Percentiles rank a stretch among this genome's conserved stretches.
These are phyloP conservation scores for Nicotiana tomentosiformis DNA, from an alignment of 257 asterid genomes.

Conservation along the genomic window DNA sequence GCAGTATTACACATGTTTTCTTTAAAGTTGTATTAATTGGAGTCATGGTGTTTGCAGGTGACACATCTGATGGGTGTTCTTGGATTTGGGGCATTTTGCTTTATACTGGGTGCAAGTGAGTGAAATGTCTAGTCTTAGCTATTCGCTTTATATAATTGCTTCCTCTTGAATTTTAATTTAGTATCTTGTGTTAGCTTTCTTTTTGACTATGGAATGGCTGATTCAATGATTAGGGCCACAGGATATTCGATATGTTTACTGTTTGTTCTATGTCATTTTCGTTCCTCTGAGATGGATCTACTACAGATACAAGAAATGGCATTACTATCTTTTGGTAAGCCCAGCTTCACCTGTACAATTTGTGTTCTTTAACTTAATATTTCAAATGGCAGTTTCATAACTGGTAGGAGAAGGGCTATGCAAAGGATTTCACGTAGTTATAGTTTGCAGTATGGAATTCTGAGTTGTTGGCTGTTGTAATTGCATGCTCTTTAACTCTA, in stretches of 20 bases:
- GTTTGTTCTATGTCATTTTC: constrained; percentile 78
- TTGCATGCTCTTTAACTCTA: not conserved
- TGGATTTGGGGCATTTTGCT: constrained; percentile 94
- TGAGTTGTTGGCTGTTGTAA: not conserved
- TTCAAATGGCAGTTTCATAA: not conserved
- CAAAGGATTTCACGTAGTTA: not conserved
- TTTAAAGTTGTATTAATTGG: not conserved
- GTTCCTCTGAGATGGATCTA: constrained; percentile 98
- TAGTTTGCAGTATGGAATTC: not conserved
- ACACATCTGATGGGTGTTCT: constrained; percentile 90
- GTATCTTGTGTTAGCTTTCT: not conserved
- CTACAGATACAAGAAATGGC: constrained; percentile 97
- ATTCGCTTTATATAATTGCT: not conserved
- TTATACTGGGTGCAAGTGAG: constrained; percentile 95
- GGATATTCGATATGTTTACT: constrained; percentile 76
- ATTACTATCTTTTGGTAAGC: constrained; percentile 92
- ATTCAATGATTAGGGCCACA: constrained; percentile 69
- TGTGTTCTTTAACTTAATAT: not conserved
- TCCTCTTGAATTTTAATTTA: constrained; percentile 4
- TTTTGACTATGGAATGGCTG: constrained; percentile 11
- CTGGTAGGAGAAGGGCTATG: not conserved
- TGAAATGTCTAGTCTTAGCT: constrained; percentile 1
- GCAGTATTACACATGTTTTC: not conserved
- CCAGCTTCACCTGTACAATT: not conserved
- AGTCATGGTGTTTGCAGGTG: constrained; percentile 38